phyloP scores from a whole-genome alignment of 768 basidiomycete genomes.

The Mycena latifolia region DNA sequence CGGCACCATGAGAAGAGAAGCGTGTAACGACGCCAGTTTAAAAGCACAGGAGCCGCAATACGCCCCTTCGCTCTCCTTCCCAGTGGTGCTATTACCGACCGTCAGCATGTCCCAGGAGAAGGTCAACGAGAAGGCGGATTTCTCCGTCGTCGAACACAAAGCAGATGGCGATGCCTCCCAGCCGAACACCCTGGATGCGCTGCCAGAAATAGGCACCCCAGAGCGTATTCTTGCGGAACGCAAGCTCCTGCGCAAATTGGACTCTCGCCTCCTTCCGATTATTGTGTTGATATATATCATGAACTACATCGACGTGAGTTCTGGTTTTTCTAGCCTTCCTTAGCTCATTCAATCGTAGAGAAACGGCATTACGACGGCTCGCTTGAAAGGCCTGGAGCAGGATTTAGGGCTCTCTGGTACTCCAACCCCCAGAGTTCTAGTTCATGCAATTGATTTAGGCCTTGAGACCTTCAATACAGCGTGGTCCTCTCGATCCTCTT shows the following conservation, averaged over 20 bases:
- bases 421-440: neutral
- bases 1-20: conserved; percentile 16
- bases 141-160: conserved; percentile 10
- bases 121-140: conserved; percentile 21
- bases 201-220: conserved; percentile 30
- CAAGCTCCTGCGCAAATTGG: conserved; percentile 67
- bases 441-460: neutral
- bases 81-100: neutral
- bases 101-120: conserved; percentile 25
- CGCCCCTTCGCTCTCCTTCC: neutral
- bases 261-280: conserved; percentile 66
- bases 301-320: conserved; percentile 75
- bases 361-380: conserved; percentile 62
- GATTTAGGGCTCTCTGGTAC: conserved; percentile 61
- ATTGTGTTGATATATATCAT: conserved; percentile 72
- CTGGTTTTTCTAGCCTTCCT: neutral
- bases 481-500: conserved; percentile 66
- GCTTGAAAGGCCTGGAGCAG: conserved; percentile 63
- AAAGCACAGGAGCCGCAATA: conserved; percentile 5
- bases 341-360: conserved; percentile 48
- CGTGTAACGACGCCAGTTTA: neutral
- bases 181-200: neutral
- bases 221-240: conserved; percentile 54
- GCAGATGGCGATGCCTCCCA: neutral
- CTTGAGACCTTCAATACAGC: conserved; percentile 63